Conservation (phyloP, 2,329 filamentous ascomycete species). For the Saccharata proteae region DNA sequence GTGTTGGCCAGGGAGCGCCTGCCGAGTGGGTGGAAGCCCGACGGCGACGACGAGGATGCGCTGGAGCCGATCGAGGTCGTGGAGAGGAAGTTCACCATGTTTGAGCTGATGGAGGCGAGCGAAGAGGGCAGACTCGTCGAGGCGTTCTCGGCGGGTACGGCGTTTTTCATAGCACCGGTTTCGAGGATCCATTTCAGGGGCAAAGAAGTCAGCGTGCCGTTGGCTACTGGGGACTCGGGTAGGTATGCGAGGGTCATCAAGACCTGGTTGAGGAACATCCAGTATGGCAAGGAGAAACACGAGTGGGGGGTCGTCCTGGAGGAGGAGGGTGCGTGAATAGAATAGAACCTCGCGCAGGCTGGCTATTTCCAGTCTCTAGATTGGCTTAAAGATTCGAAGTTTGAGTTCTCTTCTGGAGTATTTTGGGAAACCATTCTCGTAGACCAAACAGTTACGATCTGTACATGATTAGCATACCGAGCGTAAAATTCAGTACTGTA, state of each 20-base stretch:
- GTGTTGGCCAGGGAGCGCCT: slow-evolving; percentile 58
- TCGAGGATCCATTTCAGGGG: slow-evolving; percentile 33
- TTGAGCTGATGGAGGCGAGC: slow-evolving; percentile 60
- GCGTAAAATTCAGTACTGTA: no score
- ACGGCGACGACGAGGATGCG: slow-evolving; percentile 10
- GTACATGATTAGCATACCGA: no score
- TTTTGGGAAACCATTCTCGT: no score
- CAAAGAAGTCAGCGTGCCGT: slow-evolving; percentile 30
- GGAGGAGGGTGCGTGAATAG: no score
- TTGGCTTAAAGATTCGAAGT: no score
- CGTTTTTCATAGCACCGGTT: slow-evolving; percentile 41
- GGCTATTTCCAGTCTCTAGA: no score
- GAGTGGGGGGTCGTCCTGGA: slow-evolving; percentile 36
- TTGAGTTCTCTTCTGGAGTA: no score
- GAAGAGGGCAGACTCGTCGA: slow-evolving; percentile 69
- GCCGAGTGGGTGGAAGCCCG: slow-evolving; percentile 16
- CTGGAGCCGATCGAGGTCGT: slow-evolving; percentile 51
- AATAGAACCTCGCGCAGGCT: no score
- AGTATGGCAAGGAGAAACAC: slow-evolving; percentile 35
- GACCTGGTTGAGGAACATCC: slow-evolving; percentile 36
- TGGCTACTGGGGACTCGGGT: slow-evolving; percentile 28
- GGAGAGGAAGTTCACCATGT: slow-evolving; percentile 73
- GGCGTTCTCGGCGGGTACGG: slow-evolving; percentile 78
- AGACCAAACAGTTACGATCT: no score
- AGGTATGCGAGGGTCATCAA: slow-evolving; percentile 31